A percentile compares a stretch with the other conserved stretches of the same genome.
phyloP scores from a whole-genome alignment of 1,284 basidiomycete species.

The Fereydounia khargensis region DNA sequence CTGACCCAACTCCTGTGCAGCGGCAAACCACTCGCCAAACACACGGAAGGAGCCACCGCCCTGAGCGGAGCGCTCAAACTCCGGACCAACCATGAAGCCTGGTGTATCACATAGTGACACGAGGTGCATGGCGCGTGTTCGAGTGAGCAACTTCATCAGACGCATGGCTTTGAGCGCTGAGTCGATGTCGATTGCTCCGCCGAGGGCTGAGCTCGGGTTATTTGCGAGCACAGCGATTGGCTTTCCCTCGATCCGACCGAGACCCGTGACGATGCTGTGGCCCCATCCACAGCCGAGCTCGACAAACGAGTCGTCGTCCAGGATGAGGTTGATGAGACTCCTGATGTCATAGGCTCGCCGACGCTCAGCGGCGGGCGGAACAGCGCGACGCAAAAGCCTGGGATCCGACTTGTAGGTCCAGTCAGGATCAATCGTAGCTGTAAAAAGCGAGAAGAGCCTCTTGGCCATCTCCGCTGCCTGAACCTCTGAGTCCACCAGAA shows the following conservation, averaged over 20 bases:
- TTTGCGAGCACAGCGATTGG: constrained; percentile 32
- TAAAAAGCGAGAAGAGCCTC: constrained; percentile 22
- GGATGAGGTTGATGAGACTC: constrained; percentile 18
- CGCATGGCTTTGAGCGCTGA: constrained; percentile 34
- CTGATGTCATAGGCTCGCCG: constrained; percentile 36
- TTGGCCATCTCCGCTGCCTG: constrained; percentile 12
- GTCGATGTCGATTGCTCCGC: constrained; percentile 34
- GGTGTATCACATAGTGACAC: constrained; percentile 37
- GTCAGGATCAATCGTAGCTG: constrained; percentile 5
- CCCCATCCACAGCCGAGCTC: constrained; percentile 31
- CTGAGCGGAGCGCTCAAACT: constrained; percentile 12
- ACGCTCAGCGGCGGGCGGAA: constrained; percentile 16
- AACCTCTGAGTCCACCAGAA: constrained; percentile 24
- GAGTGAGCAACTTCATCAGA: constrained; percentile 21
- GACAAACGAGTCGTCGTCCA: constrained; percentile 29
- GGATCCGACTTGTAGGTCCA: constrained; percentile 14
- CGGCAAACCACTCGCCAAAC: constrained; percentile 38
- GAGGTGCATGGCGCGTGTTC: constrained; percentile 22
- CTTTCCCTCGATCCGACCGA: constrained; percentile 17
- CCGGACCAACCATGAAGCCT: constrained; percentile 39
- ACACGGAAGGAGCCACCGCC: constrained; percentile 20
- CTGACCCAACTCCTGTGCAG: constrained; percentile 11
- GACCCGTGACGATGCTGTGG: constrained; percentile 25
- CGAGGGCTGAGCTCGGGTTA: constrained; percentile 21
- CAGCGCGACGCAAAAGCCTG: constrained; percentile 11